A percentile compares a stretch with the other conserved stretches of the same genome.
Evolutionary conservation across 2,329 filamentous ascomycete species (phyloP).

Genomic region (Aspergillus sp.): DNA sequence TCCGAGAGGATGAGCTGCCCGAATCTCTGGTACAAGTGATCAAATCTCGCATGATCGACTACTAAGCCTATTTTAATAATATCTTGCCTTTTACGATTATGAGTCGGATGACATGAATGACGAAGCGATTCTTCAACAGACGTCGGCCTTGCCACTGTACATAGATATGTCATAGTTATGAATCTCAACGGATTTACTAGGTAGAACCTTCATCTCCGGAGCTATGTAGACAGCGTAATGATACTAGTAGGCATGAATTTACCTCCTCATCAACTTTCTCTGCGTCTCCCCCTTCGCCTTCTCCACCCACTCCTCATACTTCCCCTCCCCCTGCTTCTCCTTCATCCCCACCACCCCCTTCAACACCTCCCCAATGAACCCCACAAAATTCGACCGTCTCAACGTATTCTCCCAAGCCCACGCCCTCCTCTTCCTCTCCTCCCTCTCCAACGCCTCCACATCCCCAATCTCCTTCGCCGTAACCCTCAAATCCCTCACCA

Average conservation of each 20-base stretch:
- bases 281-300: conserved; percentile 55
- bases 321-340: conserved; percentile 63
- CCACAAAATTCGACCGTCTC: conserved; percentile 91
- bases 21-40: conserved; percentile 63
- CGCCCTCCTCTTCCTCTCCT: conserved; percentile 78
- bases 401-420: conserved; percentile 97
- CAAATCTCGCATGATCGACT: conserved; percentile 65
- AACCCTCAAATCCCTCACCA: conserved; percentile 79
- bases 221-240: too few species aligned
- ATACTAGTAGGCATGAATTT: background rate
- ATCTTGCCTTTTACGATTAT: background rate
- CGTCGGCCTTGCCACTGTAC: background rate
- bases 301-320: conserved; percentile 79
- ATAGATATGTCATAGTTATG: background rate
- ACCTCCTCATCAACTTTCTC: conserved; percentile 40
- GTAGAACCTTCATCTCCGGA: too few species aligned
- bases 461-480: conserved; percentile 81
- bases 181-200: background rate
- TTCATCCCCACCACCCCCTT: conserved; percentile 81
- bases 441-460: conserved; percentile 70
- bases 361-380: conserved; percentile 86
- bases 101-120: conserved; percentile 3
- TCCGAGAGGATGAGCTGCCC: conserved; percentile 75
- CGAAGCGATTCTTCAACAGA: conserved; percentile 32
- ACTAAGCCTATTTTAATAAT: conserved; percentile 40